A percentile compares a stretch with the other conserved stretches of the same genome.
Evolutionary conservation across 768 basidiomycete species (phyloP).

Genomic region (Amanita fuliginea): DNA sequence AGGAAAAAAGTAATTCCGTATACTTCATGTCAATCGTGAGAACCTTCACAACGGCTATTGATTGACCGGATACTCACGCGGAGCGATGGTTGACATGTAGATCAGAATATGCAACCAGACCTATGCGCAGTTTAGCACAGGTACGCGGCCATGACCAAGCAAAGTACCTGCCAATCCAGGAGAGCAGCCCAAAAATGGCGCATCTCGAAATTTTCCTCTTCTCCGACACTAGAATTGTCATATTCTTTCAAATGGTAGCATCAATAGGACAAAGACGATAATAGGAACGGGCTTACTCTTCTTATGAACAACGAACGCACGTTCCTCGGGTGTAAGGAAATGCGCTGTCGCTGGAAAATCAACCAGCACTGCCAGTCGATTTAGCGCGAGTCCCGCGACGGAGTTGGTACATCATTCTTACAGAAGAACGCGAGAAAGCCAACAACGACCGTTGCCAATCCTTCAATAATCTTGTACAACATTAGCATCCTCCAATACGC

Average conservation of each 20-base stretch:
- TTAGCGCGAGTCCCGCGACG: neutral
- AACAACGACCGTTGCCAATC: conserved; percentile 47
- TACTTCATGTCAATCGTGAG: conserved; percentile 26
- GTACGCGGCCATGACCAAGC: conserved; percentile 17
- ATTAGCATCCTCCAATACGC: neutral
- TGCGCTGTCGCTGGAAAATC: conserved; percentile 50
- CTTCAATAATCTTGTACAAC: conserved; percentile 46
- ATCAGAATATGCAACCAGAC: conserved; percentile 46
- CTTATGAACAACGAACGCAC: conserved; percentile 39
- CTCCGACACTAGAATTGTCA: conserved; percentile 49
- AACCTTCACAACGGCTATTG: no score
- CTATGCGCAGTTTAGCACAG: conserved; percentile 46
- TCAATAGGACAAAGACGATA: neutral
- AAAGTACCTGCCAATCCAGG: conserved; percentile 49
- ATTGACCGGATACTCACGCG: conserved; percentile 37
- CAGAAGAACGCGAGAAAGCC: conserved; percentile 43
- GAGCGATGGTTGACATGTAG: conserved; percentile 47
- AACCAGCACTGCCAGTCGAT: conserved; percentile 33
- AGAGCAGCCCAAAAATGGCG: conserved; percentile 44
- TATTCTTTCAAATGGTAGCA: conserved; percentile 19
- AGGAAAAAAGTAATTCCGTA: conserved; percentile 66
- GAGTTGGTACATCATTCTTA: conserved; percentile 8
- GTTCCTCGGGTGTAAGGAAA: conserved; percentile 54
- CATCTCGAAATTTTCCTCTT: conserved; percentile 49
- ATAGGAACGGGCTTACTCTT: conserved; percentile 30